These are phyloP conservation scores for Populus davidiana DNA, from an alignment of 345 rosid species.

Conservation along the genomic window DNA sequence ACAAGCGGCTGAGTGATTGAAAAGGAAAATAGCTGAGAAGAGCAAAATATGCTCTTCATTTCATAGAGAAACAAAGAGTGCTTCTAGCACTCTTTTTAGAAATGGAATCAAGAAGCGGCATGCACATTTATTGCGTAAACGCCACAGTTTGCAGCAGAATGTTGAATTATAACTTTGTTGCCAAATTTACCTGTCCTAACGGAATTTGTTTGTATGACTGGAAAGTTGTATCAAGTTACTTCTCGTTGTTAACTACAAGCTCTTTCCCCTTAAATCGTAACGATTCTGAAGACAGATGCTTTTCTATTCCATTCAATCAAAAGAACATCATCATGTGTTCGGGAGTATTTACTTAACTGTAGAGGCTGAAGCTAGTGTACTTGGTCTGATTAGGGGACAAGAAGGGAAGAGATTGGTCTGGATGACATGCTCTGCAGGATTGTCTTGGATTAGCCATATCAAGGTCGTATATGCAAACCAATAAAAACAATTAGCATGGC, in stretches of 20 bases:
- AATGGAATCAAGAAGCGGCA: conserved; percentile 67
- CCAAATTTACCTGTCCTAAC: neutral
- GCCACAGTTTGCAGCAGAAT: conserved; percentile 22
- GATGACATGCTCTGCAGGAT: neutral
- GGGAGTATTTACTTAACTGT: neutral
- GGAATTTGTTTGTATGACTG: neutral
- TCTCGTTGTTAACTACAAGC: neutral
- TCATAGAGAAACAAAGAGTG: conserved; percentile 20
- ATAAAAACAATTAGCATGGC: neutral
- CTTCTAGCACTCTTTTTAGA: conserved; percentile 57
- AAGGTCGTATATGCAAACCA: neutral
- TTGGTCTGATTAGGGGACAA: neutral
- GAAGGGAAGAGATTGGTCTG: neutral
- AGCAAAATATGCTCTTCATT: conserved; percentile 23
- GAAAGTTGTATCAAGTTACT: neutral
- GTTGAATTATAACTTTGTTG: neutral
- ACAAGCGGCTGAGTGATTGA: conserved; percentile 59
- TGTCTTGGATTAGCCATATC: neutral
- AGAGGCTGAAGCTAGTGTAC: neutral
- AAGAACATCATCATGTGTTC: neutral
- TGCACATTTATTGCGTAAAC: conserved; percentile 34
- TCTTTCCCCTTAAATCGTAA: neutral
- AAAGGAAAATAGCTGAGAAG: conserved; percentile 41
- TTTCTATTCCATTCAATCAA: neutral
- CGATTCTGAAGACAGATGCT: neutral